Conservation (phyloP, 2,329 filamentous ascomycete genomes). For the Fusarium fracticaudum region DNA sequence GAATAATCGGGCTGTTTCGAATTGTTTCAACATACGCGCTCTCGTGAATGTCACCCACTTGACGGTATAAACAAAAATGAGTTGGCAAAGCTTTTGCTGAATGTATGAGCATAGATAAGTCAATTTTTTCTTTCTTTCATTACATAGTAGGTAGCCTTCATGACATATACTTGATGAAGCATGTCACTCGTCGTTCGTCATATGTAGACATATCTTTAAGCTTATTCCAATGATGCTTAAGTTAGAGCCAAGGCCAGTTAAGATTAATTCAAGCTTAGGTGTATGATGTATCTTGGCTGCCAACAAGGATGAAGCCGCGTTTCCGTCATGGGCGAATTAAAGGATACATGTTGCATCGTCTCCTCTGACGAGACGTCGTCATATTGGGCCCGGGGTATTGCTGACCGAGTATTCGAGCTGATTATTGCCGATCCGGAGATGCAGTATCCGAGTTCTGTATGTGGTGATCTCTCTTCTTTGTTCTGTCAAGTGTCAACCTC, state of each 20-base stretch:
- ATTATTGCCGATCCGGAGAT: neutral
- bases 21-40: neutral
- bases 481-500: neutral
- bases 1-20: neutral
- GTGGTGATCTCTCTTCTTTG: neutral
- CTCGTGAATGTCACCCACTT: neutral
- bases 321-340: constrained; percentile 12
- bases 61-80: neutral
- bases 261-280: neutral
- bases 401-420: neutral
- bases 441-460: neutral
- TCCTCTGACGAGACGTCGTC: neutral
- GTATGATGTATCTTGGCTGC: neutral
- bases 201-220: neutral
- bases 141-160: neutral
- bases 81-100: neutral
- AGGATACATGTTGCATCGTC: constrained; percentile 2
- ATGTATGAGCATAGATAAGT: neutral
- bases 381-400: neutral
- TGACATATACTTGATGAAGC: neutral
- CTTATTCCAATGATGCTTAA: constrained; percentile 3
- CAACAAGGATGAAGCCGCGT: constrained; percentile 4
- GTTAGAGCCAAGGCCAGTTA: neutral
- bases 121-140: neutral
- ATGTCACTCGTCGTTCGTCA: neutral